A percentile compares a stretch with the other conserved stretches of the same genome.
phyloP scores from a whole-genome alignment of 306 rosid genomes.

The Vachellia pachyceras region DNA sequence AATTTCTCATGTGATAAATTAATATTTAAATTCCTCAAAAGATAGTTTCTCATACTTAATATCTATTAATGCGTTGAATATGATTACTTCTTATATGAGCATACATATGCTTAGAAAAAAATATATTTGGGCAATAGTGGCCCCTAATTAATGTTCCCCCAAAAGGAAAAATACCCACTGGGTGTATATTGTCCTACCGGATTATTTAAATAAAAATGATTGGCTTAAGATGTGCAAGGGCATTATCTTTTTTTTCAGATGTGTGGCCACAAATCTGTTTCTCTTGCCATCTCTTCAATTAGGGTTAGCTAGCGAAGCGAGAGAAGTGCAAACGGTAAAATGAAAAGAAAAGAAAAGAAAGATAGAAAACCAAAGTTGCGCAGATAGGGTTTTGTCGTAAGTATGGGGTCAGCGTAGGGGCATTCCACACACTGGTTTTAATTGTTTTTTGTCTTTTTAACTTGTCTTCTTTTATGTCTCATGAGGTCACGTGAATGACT shows the following conservation, averaged over 20 bases:
- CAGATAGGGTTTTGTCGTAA: conserved; percentile 79
- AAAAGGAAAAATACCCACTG: neutral
- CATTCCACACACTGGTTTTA: conserved; percentile 65
- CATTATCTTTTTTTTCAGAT: conserved; percentile 10
- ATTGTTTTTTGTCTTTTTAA: conserved; percentile 51
- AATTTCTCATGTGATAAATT: too few species aligned
- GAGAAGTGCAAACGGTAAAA: conserved; percentile 24
- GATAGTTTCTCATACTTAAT: too few species aligned
- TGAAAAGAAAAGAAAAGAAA: too few species aligned
- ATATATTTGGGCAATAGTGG: neutral
- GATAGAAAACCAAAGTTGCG: conserved; percentile 3
- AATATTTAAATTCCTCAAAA: too few species aligned
- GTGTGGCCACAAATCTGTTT: neutral
- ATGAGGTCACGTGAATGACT: conserved; percentile 82
- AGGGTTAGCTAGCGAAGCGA: neutral
- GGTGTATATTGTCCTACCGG: neutral
- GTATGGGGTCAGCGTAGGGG: conserved; percentile 72
- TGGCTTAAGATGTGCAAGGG: conserved; percentile 1
- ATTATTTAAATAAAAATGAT: neutral
- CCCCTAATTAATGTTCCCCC: neutral
- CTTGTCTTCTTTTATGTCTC: conserved; percentile 56
- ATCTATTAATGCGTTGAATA: too few species aligned
- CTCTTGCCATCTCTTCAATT: neutral
- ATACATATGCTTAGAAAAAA: too few species aligned
- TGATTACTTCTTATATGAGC: too few species aligned